Evolutionary conservation across 2,329 filamentous ascomycete species (phyloP), one percentile per base, ranked within the genome.

Genomic region (Acrodontium crateriforme): DNA sequence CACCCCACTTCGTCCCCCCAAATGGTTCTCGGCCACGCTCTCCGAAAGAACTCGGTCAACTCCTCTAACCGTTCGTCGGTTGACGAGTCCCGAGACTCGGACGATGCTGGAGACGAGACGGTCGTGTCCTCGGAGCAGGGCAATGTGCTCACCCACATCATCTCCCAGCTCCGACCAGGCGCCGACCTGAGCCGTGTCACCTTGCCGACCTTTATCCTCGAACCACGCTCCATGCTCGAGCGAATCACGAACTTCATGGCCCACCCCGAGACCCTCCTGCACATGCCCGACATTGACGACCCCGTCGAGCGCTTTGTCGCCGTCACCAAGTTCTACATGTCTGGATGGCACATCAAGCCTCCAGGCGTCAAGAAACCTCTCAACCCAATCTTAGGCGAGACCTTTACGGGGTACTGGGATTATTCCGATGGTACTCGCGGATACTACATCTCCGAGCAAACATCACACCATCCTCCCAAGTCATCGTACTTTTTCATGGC

Each of bases 191-290:
- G 84, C 58, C 74, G 87, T 45, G 85, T 98, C 37, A 87, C 89
- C 18, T 66, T 98, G 31, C 89, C 89, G 21, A 98, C 89, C 25
- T 98, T 98, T 55, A 98, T 98, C 48, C 73, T 98, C 44, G 89
- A 98, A 57, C 89, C 89, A 14, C 76, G 85, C 49, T 94, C 85
- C 45, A 98, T 98, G 89, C 64, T 98, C 46, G 89, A 98, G 60
- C 74, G 89, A 45, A 98, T 98, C 54, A 98, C 89, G 49, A 98
- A 98, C 65, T 98, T 98, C 67, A 98, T 98, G 89, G 91, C 87
- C 46, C 89, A 98, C 53, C 89, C 89, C 21, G 89, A 98, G 58
- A 91, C 84, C 49, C 75, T 98, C 17, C 72, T 98, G 4, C 77
- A 79, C 18, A 89, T 95, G 55, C 71, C 87, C 24, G 63, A 72